These are phyloP conservation scores for Eucalyptus regnans DNA, from an alignment of 345 rosid genomes.

Conservation along the genomic window DNA sequence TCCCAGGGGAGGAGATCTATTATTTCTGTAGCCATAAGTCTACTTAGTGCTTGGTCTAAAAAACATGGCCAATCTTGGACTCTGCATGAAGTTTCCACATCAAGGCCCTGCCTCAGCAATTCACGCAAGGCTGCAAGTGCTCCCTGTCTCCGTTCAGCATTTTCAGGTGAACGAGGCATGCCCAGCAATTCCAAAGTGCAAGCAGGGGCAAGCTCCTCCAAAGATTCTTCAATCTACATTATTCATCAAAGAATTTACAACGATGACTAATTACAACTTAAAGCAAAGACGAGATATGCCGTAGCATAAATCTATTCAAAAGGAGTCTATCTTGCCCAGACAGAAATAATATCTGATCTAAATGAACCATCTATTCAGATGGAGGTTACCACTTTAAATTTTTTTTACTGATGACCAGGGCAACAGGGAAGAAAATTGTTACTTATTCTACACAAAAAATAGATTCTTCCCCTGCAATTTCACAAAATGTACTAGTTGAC, in stretches of 20 bases:
- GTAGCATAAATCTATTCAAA: background rate
- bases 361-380: background rate
- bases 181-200: constrained; percentile 92
- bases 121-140: constrained; percentile 90
- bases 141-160: constrained; percentile 74
- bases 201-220: constrained; percentile 99
- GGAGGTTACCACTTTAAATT: background rate
- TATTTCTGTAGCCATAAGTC: constrained; percentile 78
- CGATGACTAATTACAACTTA: background rate
- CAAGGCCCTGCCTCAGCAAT: constrained; percentile 86
- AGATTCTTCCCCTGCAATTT: background rate
- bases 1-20: constrained; percentile 93
- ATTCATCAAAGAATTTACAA: background rate
- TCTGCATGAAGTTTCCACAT: constrained; percentile 71
- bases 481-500: background rate
- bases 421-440: background rate
- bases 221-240: constrained; percentile 79
- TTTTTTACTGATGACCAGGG: background rate
- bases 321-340: background rate
- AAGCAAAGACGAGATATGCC: background rate
- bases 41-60: constrained; percentile 59
- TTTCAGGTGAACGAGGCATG: constrained; percentile 72
- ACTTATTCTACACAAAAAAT: background rate
- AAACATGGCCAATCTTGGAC: constrained; percentile 91
- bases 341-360: background rate